Evolutionary conservation across 371 early-diverging fungal species (phyloP).

Genomic region (Actinomortierella wolfii): DNA sequence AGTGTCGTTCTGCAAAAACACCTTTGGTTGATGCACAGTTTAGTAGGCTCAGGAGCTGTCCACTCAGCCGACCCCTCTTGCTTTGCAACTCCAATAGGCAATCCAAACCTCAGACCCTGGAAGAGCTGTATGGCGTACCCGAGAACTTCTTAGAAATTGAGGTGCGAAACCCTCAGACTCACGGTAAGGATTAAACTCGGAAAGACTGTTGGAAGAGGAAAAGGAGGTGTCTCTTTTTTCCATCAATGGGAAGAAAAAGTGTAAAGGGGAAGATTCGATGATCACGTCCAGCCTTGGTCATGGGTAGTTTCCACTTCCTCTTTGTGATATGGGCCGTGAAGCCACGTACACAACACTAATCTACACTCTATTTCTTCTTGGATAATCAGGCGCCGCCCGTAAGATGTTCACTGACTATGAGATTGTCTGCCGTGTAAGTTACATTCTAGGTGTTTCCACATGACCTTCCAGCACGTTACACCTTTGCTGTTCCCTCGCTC

Average conservation of each 20-base stretch:
- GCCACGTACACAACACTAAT: too few species aligned
- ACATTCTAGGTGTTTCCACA: slow-evolving; percentile 6
- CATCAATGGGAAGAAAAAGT: neutral
- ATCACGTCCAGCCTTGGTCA: neutral
- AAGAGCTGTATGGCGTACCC: slow-evolving; percentile 91
- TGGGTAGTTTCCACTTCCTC: too few species aligned
- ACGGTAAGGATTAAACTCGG: slow-evolving; percentile 57
- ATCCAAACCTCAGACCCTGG: slow-evolving; percentile 81
- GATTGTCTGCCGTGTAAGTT: slow-evolving; percentile 85
- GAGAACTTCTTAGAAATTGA: slow-evolving; percentile 98
- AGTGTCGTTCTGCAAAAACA: too few species aligned
- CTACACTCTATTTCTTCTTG: slow-evolving; percentile 1
- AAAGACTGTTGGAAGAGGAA: neutral
- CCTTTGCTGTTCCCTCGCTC: neutral
- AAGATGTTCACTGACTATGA: slow-evolving; percentile 96
- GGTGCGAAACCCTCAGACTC: slow-evolving; percentile 89
- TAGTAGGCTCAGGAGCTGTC: too few species aligned
- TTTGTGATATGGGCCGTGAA: too few species aligned
- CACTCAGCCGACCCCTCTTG: too few species aligned
- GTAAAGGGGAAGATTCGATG: neutral
- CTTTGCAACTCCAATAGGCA: too few species aligned
- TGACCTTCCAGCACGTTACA: slow-evolving; percentile 9
- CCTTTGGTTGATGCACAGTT: too few species aligned
- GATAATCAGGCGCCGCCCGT: slow-evolving; percentile 68
- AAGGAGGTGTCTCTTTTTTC: neutral